These are phyloP conservation scores for Phytophthora niederhauseri DNA, from an alignment of 352 stramenopile genomes.

Conservation along the genomic window DNA sequence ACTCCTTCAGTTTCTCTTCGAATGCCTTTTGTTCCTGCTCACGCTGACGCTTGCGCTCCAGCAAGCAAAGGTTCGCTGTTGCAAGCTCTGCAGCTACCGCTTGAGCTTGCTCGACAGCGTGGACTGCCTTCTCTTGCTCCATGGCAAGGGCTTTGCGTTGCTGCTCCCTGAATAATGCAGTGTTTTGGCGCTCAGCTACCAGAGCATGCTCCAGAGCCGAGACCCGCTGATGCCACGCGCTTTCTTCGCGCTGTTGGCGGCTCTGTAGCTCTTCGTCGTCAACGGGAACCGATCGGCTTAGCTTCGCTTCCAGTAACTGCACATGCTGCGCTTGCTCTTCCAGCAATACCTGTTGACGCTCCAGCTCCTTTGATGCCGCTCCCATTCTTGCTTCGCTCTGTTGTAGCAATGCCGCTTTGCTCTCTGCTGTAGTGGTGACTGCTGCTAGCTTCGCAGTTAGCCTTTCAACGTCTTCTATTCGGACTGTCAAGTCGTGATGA, in stretches of 20 bases:
- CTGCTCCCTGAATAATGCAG: constrained; percentile 45
- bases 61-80: constrained; percentile 73
- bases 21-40: constrained; percentile 45
- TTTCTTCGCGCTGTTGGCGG: constrained; percentile 51
- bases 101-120: constrained; percentile 47
- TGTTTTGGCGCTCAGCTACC: constrained; percentile 46
- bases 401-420: constrained; percentile 24
- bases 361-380: constrained; percentile 36
- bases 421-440: constrained; percentile 9
- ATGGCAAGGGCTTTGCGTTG: constrained; percentile 39
- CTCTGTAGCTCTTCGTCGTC: constrained; percentile 56
- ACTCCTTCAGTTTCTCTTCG: constrained; percentile 22
- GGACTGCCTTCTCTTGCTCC: constrained; percentile 50
- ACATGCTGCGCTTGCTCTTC: constrained; percentile 56
- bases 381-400: constrained; percentile 32
- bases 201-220: constrained; percentile 60
- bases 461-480: constrained; percentile 22
- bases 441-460: constrained; percentile 27
- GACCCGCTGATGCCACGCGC: constrained; percentile 66
- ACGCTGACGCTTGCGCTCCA: constrained; percentile 70
- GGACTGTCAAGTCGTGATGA: constrained; percentile 19
- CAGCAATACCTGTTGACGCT: constrained; percentile 34
- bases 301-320: constrained; percentile 50
- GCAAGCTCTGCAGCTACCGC: constrained; percentile 60
- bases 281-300: constrained; percentile 52